These are phyloP conservation scores for Parastagonospora avenae DNA, from an alignment of 2,329 filamentous ascomycete species.

Conservation along the genomic window DNA sequence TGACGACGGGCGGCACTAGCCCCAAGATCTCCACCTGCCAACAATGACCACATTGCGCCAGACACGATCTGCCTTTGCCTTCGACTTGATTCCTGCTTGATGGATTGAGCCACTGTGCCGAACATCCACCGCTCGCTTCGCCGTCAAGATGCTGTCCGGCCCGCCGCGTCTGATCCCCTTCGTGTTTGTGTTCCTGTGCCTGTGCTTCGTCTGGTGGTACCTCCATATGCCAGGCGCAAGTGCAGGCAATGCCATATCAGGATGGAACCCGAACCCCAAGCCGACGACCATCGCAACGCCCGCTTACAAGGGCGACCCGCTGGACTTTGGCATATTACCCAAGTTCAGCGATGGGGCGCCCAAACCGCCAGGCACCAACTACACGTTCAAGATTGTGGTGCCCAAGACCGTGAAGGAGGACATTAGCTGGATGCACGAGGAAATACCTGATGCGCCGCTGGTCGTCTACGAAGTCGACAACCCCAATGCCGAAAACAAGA, in stretches of 20 bases:
- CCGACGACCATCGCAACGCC: slow-evolving; percentile 14
- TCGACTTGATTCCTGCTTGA: neutral
- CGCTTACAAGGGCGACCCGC: slow-evolving; percentile 28
- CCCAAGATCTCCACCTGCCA: neutral
- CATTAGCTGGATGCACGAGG: slow-evolving; percentile 42
- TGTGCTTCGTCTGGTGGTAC: slow-evolving; percentile 41
- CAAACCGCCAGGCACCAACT: slow-evolving; percentile 44
- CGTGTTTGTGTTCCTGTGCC: slow-evolving; percentile 29
- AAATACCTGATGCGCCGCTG: slow-evolving; percentile 42
- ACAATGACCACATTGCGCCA: slow-evolving; percentile 5
- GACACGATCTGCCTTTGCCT: neutral
- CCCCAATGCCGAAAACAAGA: slow-evolving; percentile 53
- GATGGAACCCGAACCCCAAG: slow-evolving; percentile 15
- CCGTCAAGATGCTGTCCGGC: slow-evolving; percentile 42
- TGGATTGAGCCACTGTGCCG: slow-evolving; percentile 11
- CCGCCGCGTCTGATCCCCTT: slow-evolving; percentile 41
- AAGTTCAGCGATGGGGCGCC: slow-evolving; percentile 35
- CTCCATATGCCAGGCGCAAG: slow-evolving; percentile 16
- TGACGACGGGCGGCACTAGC: slow-evolving; percentile 1
- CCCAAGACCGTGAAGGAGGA: slow-evolving; percentile 47
- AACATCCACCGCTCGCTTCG: slow-evolving; percentile 9
- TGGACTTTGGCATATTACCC: slow-evolving; percentile 44
- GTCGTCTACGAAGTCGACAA: slow-evolving; percentile 61
- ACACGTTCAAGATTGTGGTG: slow-evolving; percentile 43
- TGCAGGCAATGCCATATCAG: slow-evolving; percentile 11